A percentile compares a stretch with the other conserved stretches of the same genome.
These are phyloP conservation scores for Rossbeevera mucosa DNA, from an alignment of 768 basidiomycete species.

Conservation along the genomic window DNA sequence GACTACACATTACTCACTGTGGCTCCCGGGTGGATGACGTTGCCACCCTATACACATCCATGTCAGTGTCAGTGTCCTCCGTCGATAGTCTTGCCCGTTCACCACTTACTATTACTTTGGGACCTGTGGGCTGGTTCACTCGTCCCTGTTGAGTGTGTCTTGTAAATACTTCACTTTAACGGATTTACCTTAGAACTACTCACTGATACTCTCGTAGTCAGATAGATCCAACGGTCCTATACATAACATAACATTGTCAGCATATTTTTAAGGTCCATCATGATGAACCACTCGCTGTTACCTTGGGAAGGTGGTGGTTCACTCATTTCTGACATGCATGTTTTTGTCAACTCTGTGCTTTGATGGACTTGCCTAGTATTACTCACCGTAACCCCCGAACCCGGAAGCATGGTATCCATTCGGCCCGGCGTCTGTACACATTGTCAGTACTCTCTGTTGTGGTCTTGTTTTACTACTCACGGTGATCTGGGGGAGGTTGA, in stretches of 20 bases:
- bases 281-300: background rate
- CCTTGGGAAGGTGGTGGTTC: background rate
- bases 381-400: background rate
- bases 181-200: too few relatives aligned
- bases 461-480: background rate
- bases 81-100: background rate
- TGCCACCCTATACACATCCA: background rate
- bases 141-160: too few relatives aligned
- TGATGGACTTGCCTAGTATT: background rate
- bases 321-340: background rate
- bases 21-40: background rate
- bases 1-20: too few relatives aligned
- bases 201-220: too few relatives aligned
- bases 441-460: background rate
- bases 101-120: background rate
- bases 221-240: too few relatives aligned
- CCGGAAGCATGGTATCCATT: background rate
- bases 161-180: too few relatives aligned
- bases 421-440: background rate
- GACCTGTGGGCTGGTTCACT: too few relatives aligned
- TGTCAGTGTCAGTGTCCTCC: background rate
- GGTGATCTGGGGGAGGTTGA: rapidly evolving
- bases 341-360: background rate
- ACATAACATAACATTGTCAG: too few relatives aligned
- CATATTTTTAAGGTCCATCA: too few relatives aligned